A percentile compares a stretch with the other conserved stretches of the same genome.
These are phyloP conservation scores for Pseudogymnoascus sp. DNA, from an alignment of 2,329 filamentous ascomycete genomes.

Conservation along the genomic window DNA sequence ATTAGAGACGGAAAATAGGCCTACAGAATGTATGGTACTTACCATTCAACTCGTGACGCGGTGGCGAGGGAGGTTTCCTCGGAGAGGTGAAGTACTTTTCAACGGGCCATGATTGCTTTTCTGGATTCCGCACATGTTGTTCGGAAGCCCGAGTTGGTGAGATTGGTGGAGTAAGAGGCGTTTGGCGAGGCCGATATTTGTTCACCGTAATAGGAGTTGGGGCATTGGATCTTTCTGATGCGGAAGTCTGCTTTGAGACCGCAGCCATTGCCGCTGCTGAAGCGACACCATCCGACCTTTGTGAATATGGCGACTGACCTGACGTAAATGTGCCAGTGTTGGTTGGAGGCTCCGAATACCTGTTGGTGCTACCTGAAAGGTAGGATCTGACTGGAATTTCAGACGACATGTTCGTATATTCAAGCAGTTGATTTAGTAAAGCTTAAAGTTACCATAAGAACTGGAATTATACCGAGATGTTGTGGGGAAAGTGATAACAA, in stretches of 20 bases:
- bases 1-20: neutral
- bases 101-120: neutral
- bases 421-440: neutral
- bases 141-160: slow-evolving; percentile 1
- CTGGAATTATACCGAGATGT: slow-evolving; percentile 5
- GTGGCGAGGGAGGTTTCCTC: neutral
- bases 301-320: slow-evolving; percentile 1
- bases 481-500: neutral
- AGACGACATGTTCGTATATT: slow-evolving; percentile 4
- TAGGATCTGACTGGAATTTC: slow-evolving; percentile 8
- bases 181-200: neutral
- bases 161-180: slow-evolving; percentile 6
- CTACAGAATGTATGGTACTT: neutral
- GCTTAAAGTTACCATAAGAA: neutral
- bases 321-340: neutral
- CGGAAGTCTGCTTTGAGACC: neutral
- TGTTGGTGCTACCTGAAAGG: neutral
- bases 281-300: neutral
- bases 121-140: neutral
- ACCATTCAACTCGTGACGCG: neutral
- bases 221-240: neutral
- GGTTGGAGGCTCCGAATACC: neutral
- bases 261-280: slow-evolving; percentile 1
- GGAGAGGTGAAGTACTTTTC: slow-evolving; percentile 1
- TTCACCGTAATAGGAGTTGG: slow-evolving; percentile 1